Base-by-base conservation (phyloP, 176 grass and related monocot genomes). In the Rhipidocladum racemiflorum region DNA sequence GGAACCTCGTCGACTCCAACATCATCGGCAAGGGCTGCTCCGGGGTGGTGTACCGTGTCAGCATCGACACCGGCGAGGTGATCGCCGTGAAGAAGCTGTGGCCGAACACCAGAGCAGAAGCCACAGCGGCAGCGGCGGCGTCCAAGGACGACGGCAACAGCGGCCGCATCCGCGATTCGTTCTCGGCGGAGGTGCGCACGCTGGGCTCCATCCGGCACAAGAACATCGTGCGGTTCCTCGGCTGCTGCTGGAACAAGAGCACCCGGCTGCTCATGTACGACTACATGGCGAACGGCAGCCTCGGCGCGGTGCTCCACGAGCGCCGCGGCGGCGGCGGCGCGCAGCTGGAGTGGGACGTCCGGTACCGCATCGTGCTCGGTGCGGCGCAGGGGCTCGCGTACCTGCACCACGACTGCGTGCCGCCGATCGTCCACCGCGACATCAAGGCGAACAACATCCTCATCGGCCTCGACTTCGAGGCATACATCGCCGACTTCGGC, bases 401-500 rank as follows among this genome's bases (percentile, higher is more conserved):
- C 80, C 86, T 99, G 4, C 96, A 99, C 84, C 96, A 99, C 17
- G 96, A 95, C 81, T 99, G 96, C 34, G 83, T 89, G 53, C 96
- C 96, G 20, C 96, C 96, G 0, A 99, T 99, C 65, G 91, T 95
- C 0, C 96, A 99, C 81, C 83, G 96, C 0, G 96, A 99, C 83
- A 99, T 99, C 68, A 99, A 99, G 85, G 96, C 96, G 0, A 99
- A 95, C 86, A 99, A 99, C 68, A 99, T 99, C 46, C 89, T 99
- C 44, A 91, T 99, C 9, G 96, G 92, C 0, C 92, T 99, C 21
- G 96, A 99, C 72, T 99, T 99, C 75, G 96, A 95, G 72, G 75
- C 96, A 24, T 99, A 99, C 78, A 95, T 99, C 62, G 96, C 96
- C 21, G 96, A 99, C 78, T 99, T 99, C 6, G 96, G 96, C 16